Evolutionary conservation across 163 green algal genomes (phyloP).

Genomic region (Trebouxia gelatinosa): DNA sequence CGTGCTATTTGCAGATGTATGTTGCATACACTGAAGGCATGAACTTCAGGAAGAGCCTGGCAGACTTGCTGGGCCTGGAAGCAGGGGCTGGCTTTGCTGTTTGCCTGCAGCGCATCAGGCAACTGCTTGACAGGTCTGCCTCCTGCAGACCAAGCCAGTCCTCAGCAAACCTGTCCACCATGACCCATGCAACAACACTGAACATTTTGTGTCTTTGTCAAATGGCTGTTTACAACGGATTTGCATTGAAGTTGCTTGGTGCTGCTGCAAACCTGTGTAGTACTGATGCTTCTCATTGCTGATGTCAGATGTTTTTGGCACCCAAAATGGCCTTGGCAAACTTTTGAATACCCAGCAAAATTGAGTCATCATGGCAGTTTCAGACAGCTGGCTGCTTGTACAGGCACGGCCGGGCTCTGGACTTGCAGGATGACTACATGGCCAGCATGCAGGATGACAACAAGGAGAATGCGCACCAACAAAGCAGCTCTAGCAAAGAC

Average conservation of each 20-base stretch:
- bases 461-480: conserved; percentile 30
- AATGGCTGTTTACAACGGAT: no score
- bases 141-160: no score
- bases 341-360: no score
- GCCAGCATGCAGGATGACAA: not conserved
- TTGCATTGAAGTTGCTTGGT: no score
- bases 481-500: not conserved
- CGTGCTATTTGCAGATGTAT: conserved; percentile 64
- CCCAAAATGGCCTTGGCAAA: no score
- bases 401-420: conserved; percentile 26
- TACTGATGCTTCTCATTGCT: no score
- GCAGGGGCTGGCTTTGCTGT: conserved; percentile 38
- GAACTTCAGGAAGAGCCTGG: conserved; percentile 58
- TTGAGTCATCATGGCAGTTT: not conserved
- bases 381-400: no score
- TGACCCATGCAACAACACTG: no score
- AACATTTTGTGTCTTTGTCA: no score
- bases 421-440: conserved; percentile 39
- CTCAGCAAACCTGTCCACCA: no score
- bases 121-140: conserved; percentile 40
- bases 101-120: conserved; percentile 47
- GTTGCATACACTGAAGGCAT: conserved; percentile 54
- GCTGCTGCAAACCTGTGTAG: no score
- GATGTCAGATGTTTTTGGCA: no score
- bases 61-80: conserved; percentile 50